Conservation (phyloP, 1,284 basidiomycete species). For the Irpex sp. region DNA sequence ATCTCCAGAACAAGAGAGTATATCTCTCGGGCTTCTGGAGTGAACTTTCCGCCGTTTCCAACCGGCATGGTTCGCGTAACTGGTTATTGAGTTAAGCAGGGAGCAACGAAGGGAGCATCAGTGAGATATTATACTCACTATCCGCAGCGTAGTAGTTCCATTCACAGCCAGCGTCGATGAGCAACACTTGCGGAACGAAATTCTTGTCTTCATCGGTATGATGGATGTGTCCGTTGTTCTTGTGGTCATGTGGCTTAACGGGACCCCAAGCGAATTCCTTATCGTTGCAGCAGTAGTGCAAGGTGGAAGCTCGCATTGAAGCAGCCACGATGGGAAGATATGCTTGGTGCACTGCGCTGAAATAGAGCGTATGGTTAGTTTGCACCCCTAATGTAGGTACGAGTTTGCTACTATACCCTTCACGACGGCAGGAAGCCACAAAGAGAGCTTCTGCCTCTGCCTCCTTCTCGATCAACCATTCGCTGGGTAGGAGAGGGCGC, state of each 20-base stretch:
- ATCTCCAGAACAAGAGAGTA: conserved; percentile 86
- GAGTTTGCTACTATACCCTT: conserved; percentile 55
- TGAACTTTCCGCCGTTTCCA: conserved; percentile 87
- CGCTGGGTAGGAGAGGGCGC: conserved; percentile 59
- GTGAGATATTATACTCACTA: conserved; percentile 36
- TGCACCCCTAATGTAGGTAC: background rate
- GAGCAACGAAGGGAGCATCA: too few species aligned
- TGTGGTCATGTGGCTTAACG: conserved; percentile 49
- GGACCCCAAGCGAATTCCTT: conserved; percentile 79
- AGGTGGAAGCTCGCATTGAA: conserved; percentile 77
- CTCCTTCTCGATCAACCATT: conserved; percentile 89
- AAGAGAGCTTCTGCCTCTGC: conserved; percentile 90
- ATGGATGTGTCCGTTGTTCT: conserved; percentile 46
- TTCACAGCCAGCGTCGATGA: conserved; percentile 92
- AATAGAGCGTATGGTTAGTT: background rate
- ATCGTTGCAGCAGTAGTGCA: conserved; percentile 90
- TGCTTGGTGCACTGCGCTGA: conserved; percentile 79
- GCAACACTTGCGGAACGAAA: conserved; percentile 72
- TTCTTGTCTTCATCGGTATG: conserved; percentile 31
- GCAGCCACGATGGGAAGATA: conserved; percentile 90
- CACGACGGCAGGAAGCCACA: conserved; percentile 79
- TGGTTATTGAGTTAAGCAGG: conserved; percentile 15
- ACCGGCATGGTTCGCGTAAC: conserved; percentile 83
- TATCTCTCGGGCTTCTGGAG: conserved; percentile 71
- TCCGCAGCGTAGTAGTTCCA: conserved; percentile 81